Base-by-base conservation (phyloP, 768 basidiomycete genomes). In the Russula griseocarnosa region DNA sequence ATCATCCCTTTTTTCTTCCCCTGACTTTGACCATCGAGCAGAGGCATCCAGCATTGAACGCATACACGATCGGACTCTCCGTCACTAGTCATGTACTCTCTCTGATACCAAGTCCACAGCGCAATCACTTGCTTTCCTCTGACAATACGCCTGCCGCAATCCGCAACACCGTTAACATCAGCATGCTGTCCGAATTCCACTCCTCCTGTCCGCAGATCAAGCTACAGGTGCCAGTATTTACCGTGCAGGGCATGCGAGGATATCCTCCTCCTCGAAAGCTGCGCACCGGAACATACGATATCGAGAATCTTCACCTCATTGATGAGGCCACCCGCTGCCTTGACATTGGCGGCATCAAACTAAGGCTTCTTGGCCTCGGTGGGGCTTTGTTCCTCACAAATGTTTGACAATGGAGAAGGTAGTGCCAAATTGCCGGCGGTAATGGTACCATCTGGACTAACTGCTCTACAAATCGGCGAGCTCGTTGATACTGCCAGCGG, bases 381-480 rank as follows among this genome's bases (percentile, higher is more conserved):
- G 97, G 97, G 58, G 95, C 95, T 83, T 98, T 47, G 94, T 97
- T 7, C 85, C 87, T 47, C 94, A 98, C 80, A 98, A 98, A 83
- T 94, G 80, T 94, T 95, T 70, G 90, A 93, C 76, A 94, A 94
- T 67, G 92, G 96, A 0, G 92, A 96, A 54, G 96, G 95, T 3
- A 86, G 79, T 51, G 95, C 93, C 13, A 98, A n/a, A 97, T 99
- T 67, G 96, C 97, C 0, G 97, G 97, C 40, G 97, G 94, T 2
- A 90, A 93, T 71, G 97, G 97, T 34, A 98, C 95, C 22, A 96
- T 98, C 88, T 99, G 97, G 97, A 92, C 93, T 0, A n/a, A 98
- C 96, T 0, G 91, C 93, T 5, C 83, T 99, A 28, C 97, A 99
- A 74, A 91, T 99, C 46, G 97, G 97, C 63, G 96, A 99, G 74